These are phyloP conservation scores for Ricinus communis DNA, from an alignment of 345 rosid species.

Conservation along the genomic window DNA sequence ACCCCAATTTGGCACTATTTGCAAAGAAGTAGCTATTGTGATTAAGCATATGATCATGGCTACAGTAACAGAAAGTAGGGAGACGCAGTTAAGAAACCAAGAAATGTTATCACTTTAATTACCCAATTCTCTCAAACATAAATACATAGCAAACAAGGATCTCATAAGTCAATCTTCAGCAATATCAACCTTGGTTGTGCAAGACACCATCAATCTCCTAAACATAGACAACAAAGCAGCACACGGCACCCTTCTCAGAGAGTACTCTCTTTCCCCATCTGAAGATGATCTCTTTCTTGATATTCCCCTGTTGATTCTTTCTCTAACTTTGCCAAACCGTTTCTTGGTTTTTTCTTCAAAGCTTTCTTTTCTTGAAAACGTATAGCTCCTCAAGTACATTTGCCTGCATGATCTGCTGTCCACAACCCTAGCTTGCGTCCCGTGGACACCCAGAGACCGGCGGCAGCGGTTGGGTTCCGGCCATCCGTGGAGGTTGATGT, in stretches of 20 bases:
- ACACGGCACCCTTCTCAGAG: neutral
- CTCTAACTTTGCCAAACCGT: constrained; percentile 45
- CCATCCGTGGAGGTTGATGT: constrained; percentile 57
- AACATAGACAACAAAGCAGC: neutral
- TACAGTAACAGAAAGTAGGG: too few species aligned
- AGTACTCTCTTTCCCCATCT: neutral
- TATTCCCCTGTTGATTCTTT: constrained; percentile 14
- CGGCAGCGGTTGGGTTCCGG: constrained; percentile 57
- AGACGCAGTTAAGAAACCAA: too few species aligned
- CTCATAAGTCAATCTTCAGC: neutral
- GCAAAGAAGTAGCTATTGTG: too few species aligned
- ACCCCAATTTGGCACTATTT: too few species aligned
- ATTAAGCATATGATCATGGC: too few species aligned
- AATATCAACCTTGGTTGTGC: neutral
- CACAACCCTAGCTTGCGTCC: constrained; percentile 48
- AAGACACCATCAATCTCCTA: neutral
- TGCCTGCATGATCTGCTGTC: constrained; percentile 86
- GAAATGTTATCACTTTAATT: too few species aligned
- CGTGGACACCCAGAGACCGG: constrained; percentile 13
- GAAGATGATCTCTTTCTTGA: neutral
- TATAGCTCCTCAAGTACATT: constrained; percentile 80
- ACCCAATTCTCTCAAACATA: too few species aligned
- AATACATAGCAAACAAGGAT: neutral
- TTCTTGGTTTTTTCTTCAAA: constrained; percentile 34
- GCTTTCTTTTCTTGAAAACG: constrained; percentile 55